A percentile compares a stretch with the other conserved stretches of the same genome.
Conservation (phyloP, 441 rosid species). For the Erodium trifolium region DNA sequence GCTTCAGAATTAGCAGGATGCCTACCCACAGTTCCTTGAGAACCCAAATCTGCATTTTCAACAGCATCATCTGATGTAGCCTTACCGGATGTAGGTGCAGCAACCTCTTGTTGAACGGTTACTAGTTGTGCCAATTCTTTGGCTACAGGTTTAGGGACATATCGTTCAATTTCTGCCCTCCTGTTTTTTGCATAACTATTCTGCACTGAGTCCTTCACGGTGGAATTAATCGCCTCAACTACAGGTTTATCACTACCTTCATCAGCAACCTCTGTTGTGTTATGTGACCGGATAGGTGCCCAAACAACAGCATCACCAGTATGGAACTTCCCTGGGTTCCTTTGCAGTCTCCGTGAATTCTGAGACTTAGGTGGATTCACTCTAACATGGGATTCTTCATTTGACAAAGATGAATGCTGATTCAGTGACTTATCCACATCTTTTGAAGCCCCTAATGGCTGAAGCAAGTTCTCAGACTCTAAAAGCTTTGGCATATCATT, state of each 20-base stretch:
- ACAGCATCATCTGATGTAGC: conserved; percentile 28
- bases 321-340: conserved; percentile 51
- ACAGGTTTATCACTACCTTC: conserved; percentile 35
- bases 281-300: conserved; percentile 77
- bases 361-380: conserved; percentile 61
- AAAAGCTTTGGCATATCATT: conserved; percentile 30
- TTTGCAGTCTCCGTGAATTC: conserved; percentile 48
- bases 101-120: conserved; percentile 32
- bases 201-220: conserved; percentile 50
- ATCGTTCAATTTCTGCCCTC: conserved; percentile 92
- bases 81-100: conserved; percentile 25
- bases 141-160: conserved; percentile 79
- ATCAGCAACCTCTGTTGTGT: conserved; percentile 47
- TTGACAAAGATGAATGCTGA: conserved; percentile 32
- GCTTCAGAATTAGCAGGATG: conserved; percentile 30
- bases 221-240: conserved; percentile 25
- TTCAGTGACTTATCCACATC: conserved; percentile 44
- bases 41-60: conserved; percentile 31
- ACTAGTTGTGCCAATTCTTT: conserved; percentile 71
- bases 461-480: conserved; percentile 28
- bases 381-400: conserved; percentile 50
- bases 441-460: conserved; percentile 26
- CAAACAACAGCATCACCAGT: conserved; percentile 59
- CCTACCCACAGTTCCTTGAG: conserved; percentile 29
- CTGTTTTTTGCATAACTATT: conserved; percentile 47